These are phyloP conservation scores for Pterulicium gracile DNA, from an alignment of 1,284 basidiomycete genomes.

Conservation along the genomic window DNA sequence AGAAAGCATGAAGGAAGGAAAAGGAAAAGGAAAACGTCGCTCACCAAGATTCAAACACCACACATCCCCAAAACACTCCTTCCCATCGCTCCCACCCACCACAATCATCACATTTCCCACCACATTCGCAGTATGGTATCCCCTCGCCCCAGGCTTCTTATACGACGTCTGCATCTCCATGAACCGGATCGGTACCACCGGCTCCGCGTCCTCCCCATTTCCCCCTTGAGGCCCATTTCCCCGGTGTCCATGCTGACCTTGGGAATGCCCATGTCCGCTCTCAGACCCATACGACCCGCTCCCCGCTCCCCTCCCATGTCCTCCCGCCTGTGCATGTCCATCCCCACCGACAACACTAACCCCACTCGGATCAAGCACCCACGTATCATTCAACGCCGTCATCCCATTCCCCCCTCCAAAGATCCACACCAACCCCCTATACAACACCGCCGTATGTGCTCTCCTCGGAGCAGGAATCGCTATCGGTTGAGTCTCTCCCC, in stretches of 20 bases:
- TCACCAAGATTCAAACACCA: constrained; percentile 80
- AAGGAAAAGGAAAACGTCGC: constrained; percentile 17
- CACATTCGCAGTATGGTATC: constrained; percentile 87
- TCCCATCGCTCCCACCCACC: constrained; percentile 72
- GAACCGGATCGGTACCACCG: constrained; percentile 21
- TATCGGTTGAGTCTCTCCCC: too few relatives aligned
- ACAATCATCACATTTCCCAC: constrained; percentile 79
- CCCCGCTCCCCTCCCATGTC: neutral
- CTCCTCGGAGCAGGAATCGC: constrained; percentile 60
- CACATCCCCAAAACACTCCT: constrained; percentile 76
- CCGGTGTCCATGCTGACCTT: constrained; percentile 2
- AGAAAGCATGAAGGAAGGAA: constrained; percentile 1
- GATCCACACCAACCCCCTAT: constrained; percentile 68
- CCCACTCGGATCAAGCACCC: constrained; percentile 67
- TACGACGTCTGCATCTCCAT: constrained; percentile 36
- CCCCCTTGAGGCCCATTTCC: too few relatives aligned
- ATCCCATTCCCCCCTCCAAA: constrained; percentile 91
- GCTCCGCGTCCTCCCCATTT: too few relatives aligned
- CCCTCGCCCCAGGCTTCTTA: constrained; percentile 57
- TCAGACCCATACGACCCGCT: neutral
- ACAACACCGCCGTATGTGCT: constrained; percentile 78
- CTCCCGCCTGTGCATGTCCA: constrained; percentile 6
- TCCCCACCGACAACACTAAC: constrained; percentile 13
- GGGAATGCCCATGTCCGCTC: too few relatives aligned
- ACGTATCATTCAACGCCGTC: constrained; percentile 82